These are phyloP conservation scores for Cyathus striatus DNA, from an alignment of 768 basidiomycete species.

Conservation along the genomic window DNA sequence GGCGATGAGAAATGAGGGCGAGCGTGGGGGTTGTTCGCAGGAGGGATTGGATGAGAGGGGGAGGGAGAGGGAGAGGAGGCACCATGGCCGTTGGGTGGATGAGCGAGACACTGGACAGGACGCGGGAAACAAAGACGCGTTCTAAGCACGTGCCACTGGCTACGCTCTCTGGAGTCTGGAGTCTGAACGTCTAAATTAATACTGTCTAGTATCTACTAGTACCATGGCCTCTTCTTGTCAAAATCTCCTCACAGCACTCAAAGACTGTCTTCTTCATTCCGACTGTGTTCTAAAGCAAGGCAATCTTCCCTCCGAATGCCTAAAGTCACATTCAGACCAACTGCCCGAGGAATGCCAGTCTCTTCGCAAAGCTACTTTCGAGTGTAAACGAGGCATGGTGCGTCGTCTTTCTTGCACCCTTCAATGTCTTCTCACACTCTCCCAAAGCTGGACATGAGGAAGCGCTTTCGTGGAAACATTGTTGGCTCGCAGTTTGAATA, in stretches of 20 bases:
- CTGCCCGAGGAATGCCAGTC: slow-evolving; percentile 79
- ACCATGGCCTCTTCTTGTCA: slow-evolving; percentile 80
- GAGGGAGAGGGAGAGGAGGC: slow-evolving; percentile 19
- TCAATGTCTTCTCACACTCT: not conserved
- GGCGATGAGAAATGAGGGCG: slow-evolving; percentile 61
- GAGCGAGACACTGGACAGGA: not conserved
- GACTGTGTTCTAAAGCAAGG: slow-evolving; percentile 84
- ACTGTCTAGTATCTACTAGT: not conserved
- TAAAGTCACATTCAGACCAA: slow-evolving; percentile 67
- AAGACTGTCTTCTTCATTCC: slow-evolving; percentile 77
- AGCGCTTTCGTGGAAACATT: slow-evolving; percentile 73
- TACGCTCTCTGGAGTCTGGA: too few species aligned
- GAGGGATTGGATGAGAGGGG: slow-evolving; percentile 24
- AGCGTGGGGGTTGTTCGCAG: slow-evolving; percentile 43
- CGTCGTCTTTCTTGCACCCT: slow-evolving; percentile 14
- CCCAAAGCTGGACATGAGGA: slow-evolving; percentile 75
- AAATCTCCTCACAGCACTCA: slow-evolving; percentile 70
- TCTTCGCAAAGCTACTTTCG: slow-evolving; percentile 77
- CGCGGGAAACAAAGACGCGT: too few species aligned
- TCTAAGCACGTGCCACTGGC: too few species aligned
- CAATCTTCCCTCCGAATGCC: slow-evolving; percentile 78
- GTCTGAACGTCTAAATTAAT: too few species aligned
- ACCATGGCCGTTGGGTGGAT: slow-evolving; percentile 2
- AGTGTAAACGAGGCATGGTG: slow-evolving; percentile 91
- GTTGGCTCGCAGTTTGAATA: slow-evolving; percentile 49